These are phyloP conservation scores for Calocera cornea DNA, from an alignment of 768 basidiomycete species.

Conservation along the genomic window DNA sequence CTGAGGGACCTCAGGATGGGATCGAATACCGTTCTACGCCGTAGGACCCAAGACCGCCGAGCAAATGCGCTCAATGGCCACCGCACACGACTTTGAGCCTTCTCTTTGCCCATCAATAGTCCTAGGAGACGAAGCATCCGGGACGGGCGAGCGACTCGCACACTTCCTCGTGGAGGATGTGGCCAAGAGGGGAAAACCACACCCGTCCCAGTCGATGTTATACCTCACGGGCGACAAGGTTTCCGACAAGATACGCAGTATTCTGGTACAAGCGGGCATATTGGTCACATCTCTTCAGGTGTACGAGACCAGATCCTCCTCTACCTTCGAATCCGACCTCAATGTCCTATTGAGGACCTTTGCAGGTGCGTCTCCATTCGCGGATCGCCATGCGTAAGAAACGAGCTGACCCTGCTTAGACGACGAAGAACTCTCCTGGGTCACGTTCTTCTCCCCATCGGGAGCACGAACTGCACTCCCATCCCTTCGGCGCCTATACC, in stretches of 20 bases:
- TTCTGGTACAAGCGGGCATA: slow-evolving; percentile 36
- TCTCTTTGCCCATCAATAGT: slow-evolving; percentile 23
- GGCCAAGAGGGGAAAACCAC: slow-evolving; percentile 18
- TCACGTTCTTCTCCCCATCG: slow-evolving; percentile 65
- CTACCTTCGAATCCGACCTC: slow-evolving; percentile 8
- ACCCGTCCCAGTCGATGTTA: slow-evolving; percentile 30
- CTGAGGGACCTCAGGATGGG: slow-evolving; percentile 35
- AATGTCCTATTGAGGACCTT: too few species aligned
- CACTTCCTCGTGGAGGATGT: slow-evolving; percentile 41
- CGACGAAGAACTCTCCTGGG: slow-evolving; percentile 32
- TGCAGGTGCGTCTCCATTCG: too few species aligned
- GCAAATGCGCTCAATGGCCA: slow-evolving; percentile 29
- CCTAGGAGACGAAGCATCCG: slow-evolving; percentile 38
- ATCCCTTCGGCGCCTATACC: slow-evolving; percentile 34
- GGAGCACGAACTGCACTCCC: slow-evolving; percentile 46
- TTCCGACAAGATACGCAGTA: slow-evolving; percentile 44
- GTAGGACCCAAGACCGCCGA: slow-evolving; percentile 56
- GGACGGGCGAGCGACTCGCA: slow-evolving; percentile 56
- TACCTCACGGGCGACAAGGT: slow-evolving; percentile 86
- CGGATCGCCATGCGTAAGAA: too few species aligned
- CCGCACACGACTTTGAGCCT: slow-evolving; percentile 8
- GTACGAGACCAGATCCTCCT: slow-evolving; percentile 40
- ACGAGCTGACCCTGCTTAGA: background rate
- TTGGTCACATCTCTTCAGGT: slow-evolving; percentile 43
- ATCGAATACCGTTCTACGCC: slow-evolving; percentile 54